Evolutionary conservation across 495 filamentous ascomycete species (phyloP).

Genomic region (Hyphodiscus hymeniophilus): DNA sequence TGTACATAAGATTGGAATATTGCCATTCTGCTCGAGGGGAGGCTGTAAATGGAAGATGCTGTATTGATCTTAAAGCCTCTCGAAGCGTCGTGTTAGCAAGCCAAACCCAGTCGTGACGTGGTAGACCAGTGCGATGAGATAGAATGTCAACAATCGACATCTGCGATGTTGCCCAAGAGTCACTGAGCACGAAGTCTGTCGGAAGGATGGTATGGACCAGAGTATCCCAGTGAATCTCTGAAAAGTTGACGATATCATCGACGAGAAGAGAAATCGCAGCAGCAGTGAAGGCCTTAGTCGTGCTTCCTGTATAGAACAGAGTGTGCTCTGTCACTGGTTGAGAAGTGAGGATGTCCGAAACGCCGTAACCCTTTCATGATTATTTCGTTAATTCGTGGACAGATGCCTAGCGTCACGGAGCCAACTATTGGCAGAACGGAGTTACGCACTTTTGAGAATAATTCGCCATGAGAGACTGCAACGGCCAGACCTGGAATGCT

Average conservation of each 20-base stretch:
- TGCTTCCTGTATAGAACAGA: constrained; percentile 37
- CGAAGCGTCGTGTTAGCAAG: constrained; percentile 15
- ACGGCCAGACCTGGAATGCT: too few species aligned
- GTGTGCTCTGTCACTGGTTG: constrained; percentile 36
- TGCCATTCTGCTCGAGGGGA: constrained; percentile 33
- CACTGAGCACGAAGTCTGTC: constrained; percentile 43
- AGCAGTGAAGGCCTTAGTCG: constrained; percentile 49
- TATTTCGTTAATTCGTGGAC: neutral
- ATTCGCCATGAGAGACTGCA: too few species aligned
- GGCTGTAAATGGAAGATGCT: constrained; percentile 32
- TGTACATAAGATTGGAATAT: constrained; percentile 49
- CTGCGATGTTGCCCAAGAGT: constrained; percentile 35
- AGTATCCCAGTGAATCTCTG: constrained; percentile 38
- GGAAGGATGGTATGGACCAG: constrained; percentile 39
- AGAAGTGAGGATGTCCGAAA: constrained; percentile 28
- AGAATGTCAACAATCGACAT: constrained; percentile 43
- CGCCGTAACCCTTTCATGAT: constrained; percentile 44
- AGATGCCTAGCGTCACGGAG: too few species aligned
- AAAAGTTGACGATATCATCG: constrained; percentile 23
- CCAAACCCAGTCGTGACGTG: constrained; percentile 27
- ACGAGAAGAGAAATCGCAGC: constrained; percentile 40
- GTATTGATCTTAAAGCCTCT: constrained; percentile 30
- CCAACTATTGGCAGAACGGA: too few species aligned
- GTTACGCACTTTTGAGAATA: too few species aligned
- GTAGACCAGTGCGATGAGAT: constrained; percentile 41